phyloP scores from a whole-genome alignment of 2,329 filamentous ascomycete genomes.

The Plenodomus biglobosus region DNA sequence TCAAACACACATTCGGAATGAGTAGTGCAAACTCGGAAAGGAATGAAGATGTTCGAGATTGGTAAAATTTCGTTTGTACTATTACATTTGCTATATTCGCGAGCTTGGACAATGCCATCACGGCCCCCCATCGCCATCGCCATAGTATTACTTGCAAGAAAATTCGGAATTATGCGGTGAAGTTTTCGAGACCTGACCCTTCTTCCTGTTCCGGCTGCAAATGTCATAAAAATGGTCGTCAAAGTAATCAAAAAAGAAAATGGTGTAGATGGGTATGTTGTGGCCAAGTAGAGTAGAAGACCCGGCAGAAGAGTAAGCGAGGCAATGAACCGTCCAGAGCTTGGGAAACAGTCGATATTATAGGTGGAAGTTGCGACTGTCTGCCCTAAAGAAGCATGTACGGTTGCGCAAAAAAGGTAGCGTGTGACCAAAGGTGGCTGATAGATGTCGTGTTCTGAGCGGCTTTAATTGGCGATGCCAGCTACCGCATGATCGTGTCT shows the following conservation, averaged over 20 bases:
- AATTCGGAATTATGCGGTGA: background rate
- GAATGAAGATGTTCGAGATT: background rate
- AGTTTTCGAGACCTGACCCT: background rate
- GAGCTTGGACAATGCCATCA: background rate
- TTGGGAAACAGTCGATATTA: background rate
- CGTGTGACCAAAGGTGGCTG: background rate
- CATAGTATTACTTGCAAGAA: background rate
- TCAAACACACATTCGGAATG: background rate
- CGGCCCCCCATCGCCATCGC: background rate
- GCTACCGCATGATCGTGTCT: conserved; percentile 9
- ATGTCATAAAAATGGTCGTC: background rate
- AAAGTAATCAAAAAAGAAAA: background rate
- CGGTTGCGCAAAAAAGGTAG: background rate
- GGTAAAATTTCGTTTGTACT: background rate
- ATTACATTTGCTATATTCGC: background rate
- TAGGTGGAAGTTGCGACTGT: background rate
- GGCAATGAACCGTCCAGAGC: background rate
- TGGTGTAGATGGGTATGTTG: background rate
- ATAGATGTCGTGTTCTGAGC: background rate
- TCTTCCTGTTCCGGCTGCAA: background rate
- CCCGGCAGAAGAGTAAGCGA: background rate
- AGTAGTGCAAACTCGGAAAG: background rate
- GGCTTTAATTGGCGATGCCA: conserved; percentile 5
- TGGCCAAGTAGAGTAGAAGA: background rate
- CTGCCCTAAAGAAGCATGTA: background rate